Evolutionary conservation across 2,329 filamentous ascomycete species (phyloP), one percentile per base, ranked within the genome.

Genomic region (Alternaria sp.): DNA sequence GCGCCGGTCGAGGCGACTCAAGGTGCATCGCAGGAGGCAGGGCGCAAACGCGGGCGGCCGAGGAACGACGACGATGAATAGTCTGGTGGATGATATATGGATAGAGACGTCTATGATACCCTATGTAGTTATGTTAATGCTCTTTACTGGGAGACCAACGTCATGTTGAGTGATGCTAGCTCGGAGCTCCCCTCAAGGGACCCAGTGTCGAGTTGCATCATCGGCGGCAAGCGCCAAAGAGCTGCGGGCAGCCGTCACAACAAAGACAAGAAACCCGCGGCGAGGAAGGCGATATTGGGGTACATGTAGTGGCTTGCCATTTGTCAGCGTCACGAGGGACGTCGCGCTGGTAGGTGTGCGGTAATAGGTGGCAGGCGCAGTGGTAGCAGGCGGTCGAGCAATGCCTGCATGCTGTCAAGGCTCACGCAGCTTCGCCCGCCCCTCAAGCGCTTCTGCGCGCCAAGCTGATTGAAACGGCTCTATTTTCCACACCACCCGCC

Each of bases 41-140:
- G 62, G 26, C 69, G 74, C 18, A 67, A 71, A 51, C 69, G 67
- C 10, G 66, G 71, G 25, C 50, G 70, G 33, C 59, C 62, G 63
- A 59, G 63, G 43, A 45, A 60, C 14, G 58, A 66, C 2, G 68
- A 50, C 2, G 70, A 69, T 10, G 64, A 60, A 11, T 30, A 33
- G 56, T 28, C 12, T 53, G 5, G 11, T 44, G 28, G 25, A 30
- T 21, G 49, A 50, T 15, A 37, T 28, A 12, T 41, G 37, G 54
- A 8, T 6, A 37, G 28, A 11, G 45, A 45, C 8, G 18, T 15
- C 21, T 28, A 18, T 18, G 45, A 58, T 51, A 21, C 21, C 23
- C 54, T 46, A 18, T 56, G 21, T 26, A 56, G 54, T 45, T 44
- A 21, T 58, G 37, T 30, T 25, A 58, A 25, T 53, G 11, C 21